Conservation (phyloP, 164 flowering plant genomes). For the Piper longum region DNA sequence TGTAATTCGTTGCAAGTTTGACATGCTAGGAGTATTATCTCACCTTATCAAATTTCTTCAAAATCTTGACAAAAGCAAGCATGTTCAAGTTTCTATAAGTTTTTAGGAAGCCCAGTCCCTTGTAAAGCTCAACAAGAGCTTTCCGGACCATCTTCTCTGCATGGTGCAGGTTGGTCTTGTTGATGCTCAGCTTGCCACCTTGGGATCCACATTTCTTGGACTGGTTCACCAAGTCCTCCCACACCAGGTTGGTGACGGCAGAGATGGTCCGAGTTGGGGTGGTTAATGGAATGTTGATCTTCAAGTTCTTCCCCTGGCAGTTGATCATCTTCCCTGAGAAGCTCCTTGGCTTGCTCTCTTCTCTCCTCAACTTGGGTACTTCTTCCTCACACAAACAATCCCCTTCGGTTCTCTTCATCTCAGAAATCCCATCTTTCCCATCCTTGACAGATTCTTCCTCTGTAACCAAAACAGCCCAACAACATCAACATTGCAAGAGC, state of each 20-base stretch:
- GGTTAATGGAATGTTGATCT: conserved; percentile 68
- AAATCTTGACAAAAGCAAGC: conserved; percentile 88
- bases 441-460: conserved; percentile 50
- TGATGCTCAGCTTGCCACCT: conserved; percentile 44
- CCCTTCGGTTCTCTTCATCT: too few relatives aligned
- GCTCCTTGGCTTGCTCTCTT: conserved; percentile 36
- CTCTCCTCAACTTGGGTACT: conserved; percentile 32
- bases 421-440: conserved; percentile 28
- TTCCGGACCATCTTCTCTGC: conserved; percentile 92
- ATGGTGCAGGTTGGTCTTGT: conserved; percentile 66
- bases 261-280: conserved; percentile 77
- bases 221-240: conserved; percentile 67
- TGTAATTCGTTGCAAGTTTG: too few relatives aligned
- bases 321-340: conserved; percentile 36
- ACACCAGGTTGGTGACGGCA: conserved; percentile 51
- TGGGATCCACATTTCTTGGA: conserved; percentile 50
- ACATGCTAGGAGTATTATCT: conserved; percentile 4
- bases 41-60: conserved; percentile 96
- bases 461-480: background rate
- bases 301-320: conserved; percentile 67
- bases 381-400: conserved; percentile 14
- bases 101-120: conserved; percentile 76
- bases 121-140: conserved; percentile 77
- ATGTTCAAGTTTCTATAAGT: conserved; percentile 90
- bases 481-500: too few relatives aligned